Evolutionary conservation across 495 filamentous ascomycete genomes (phyloP).

Genomic region (Aspergillus steynii): DNA sequence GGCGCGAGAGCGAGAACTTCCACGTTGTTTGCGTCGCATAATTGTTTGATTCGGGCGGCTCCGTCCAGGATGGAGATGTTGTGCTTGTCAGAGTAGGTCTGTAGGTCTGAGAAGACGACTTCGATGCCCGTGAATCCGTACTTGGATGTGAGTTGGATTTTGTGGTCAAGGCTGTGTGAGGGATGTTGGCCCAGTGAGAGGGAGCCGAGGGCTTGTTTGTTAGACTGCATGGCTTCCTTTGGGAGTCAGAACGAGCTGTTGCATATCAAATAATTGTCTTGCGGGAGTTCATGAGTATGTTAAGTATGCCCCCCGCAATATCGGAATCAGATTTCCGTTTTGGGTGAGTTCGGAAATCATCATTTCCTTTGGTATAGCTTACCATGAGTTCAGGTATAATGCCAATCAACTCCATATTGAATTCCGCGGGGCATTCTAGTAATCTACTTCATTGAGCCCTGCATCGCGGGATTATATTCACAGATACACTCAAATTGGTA

Average conservation of each 20-base stretch:
- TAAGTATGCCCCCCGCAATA: neutral
- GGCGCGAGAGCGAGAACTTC: conserved; percentile 67
- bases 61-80: conserved; percentile 51
- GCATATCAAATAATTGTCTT: neutral
- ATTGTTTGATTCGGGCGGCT: conserved; percentile 49
- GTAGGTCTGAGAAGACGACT: conserved; percentile 70
- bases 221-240: conserved; percentile 8
- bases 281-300: neutral
- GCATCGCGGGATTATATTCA: neutral
- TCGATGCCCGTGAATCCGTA: conserved; percentile 67
- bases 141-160: conserved; percentile 60
- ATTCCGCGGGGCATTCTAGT: too few species aligned
- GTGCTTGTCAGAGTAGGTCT: conserved; percentile 43
- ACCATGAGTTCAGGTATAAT: too few species aligned
- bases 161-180: conserved; percentile 59
- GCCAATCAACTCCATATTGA: too few species aligned
- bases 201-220: conserved; percentile 55
- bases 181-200: conserved; percentile 66
- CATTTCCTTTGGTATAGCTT: conserved; percentile 1
- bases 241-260: neutral
- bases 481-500: neutral
- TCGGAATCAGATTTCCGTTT: conserved; percentile 10
- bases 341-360: neutral
- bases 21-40: conserved; percentile 54
- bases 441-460: too few species aligned